Evolutionary conservation across 371 early-diverging fungal species (phyloP), one percentile per base, ranked within the genome.

Genomic region (Lichtheimia hyalospora): DNA sequence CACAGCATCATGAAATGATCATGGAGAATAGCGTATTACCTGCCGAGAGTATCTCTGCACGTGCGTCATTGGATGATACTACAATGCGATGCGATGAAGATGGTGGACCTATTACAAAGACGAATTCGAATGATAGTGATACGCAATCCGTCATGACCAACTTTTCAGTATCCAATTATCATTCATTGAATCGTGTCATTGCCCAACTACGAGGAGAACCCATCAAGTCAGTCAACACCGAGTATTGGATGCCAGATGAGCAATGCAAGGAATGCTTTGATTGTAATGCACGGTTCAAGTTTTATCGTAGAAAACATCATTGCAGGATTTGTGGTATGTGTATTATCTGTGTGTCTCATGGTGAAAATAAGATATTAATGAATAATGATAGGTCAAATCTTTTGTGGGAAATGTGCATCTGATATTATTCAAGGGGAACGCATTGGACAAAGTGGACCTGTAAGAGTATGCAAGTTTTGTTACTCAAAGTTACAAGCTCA

Each of bases 241-340:
- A 89, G 41, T 91, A 86, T 61, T 92, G 94, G 94, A 93, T 93
- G 92, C 83, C 86, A 25, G 94, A 93, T 63, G 92, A 91, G 48
- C 82, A 83, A 54, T 87, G 86, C 55, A 89, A 89, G 62, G 89
- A 90, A 65, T 94, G 94, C 68, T 93, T 89, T 71, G 87, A 90
- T n/a, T 94, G 95, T 69, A 85, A 86, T 52, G 78, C 71, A 25
- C 78, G 86, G 0, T 94, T 94, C 68, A 85, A 84, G n/a, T 61
- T 86, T 2, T 82, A 89, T 57, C 77, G 91, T 42, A 71, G 94
- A 51, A 89, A 84, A 58, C 95, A 94, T 63, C 95, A 94, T 63
- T 94, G 95, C 63, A 84, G 95, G 20, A 86, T 90, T 25, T 94
- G 95, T 73, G 92, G 91, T 85, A 79, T 46, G 46, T 46, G 12